Evolutionary conservation across 1,139 yeast species (phyloP).

Genomic region (Geotrichum restrictum): DNA sequence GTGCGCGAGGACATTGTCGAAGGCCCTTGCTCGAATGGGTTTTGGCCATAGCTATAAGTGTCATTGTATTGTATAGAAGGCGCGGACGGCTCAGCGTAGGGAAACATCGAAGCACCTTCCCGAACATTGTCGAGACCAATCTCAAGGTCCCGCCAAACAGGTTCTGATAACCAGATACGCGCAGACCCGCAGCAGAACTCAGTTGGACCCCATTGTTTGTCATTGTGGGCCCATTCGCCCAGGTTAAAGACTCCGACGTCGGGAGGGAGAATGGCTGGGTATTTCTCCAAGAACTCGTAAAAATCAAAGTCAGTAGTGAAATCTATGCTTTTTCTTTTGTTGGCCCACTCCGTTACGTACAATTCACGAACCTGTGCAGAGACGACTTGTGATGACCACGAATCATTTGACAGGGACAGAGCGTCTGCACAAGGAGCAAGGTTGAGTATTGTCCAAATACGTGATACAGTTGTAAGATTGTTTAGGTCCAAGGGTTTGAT

Average conservation of each 20-base stretch:
- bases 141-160: slow-evolving; percentile 40
- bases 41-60: not conserved
- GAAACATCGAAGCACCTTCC: slow-evolving; percentile 22
- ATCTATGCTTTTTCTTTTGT: slow-evolving; percentile 36
- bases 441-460: slow-evolving; percentile 39
- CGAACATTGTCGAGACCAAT: slow-evolving; percentile 30
- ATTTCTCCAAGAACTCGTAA: slow-evolving; percentile 40
- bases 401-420: slow-evolving; percentile 29
- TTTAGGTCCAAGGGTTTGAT: slow-evolving; percentile 25
- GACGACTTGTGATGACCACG: slow-evolving; percentile 39
- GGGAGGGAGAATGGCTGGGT: slow-evolving; percentile 37
- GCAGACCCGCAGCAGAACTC: slow-evolving; percentile 39
- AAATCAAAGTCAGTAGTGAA: slow-evolving; percentile 42
- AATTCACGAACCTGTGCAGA: slow-evolving; percentile 39
- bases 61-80: not conserved
- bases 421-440: slow-evolving; percentile 35
- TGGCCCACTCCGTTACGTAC: slow-evolving; percentile 41
- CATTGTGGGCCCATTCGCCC: slow-evolving; percentile 40
- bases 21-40: slow-evolving; percentile 16
- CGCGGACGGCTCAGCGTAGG: not conserved
- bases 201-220: slow-evolving; percentile 35
- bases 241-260: slow-evolving; percentile 33
- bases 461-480: slow-evolving; percentile 29
- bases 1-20: slow-evolving; percentile 1
- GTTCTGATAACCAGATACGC: slow-evolving; percentile 40